Evolutionary conservation across 2,329 filamentous ascomycete species (phyloP), one percentile per base, ranked within the genome.

Genomic region (Tympanopsis confertula): DNA sequence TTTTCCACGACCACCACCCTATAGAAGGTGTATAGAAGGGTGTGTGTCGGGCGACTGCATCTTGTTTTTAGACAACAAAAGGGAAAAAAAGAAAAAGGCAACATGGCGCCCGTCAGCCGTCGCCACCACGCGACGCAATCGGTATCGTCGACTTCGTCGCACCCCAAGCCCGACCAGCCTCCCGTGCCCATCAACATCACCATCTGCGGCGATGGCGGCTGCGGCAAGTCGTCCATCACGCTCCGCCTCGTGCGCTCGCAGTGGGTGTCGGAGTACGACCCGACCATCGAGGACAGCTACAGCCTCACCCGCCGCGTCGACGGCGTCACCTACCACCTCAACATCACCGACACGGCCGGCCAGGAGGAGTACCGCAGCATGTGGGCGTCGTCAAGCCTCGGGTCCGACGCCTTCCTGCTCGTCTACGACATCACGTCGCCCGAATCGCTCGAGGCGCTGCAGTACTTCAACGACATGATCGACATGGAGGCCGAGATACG

Each of bases 301-400:
- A 82, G 76, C 50, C 79, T 91, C 44, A 88, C 84, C 36, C 82
- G 85, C 47, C 74, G 71, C 49, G 78, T 91, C 55, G 84, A 89
- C 50, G 85, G 85, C 51, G 70, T 89, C 38, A 78, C 75, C 37
- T 89, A 88, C 68, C 81, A 85, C 57, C 76, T 91, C 24, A 69
- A 72, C 36, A 71, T 91, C 36, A 89, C 83, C 42, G 85, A 91
- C 64, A 89, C 85, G 1, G 85, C 85, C 19, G 85, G 85, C n/a
- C 85, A 91, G 57, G 85, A 91, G 61, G 85, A 91, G 62, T 91
- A 91, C 63, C 80, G 85, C 47, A 80, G 82, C 48, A 84, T 91
- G 67, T 91, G 85, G 85, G 83, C 82, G 1, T 71, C 77, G 22
- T 79, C 78, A 18, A 89, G 88, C 56, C 73, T 89, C 13, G 71